phyloP scores from a whole-genome alignment of 148 eudicot species.

The Arctostaphylos glauca region DNA sequence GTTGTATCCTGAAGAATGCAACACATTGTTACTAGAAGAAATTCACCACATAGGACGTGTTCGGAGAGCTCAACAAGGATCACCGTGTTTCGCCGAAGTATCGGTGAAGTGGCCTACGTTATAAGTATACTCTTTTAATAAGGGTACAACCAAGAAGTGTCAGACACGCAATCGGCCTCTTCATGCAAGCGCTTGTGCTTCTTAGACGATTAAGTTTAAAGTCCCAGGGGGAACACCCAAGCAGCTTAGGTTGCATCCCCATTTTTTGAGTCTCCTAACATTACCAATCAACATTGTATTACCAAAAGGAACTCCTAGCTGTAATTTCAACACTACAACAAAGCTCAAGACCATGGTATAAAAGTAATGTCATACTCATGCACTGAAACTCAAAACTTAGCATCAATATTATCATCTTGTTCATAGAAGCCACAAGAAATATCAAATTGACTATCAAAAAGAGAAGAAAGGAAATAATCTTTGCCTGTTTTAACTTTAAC shows the following conservation, averaged over 20 bases:
- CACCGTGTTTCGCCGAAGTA: not conserved
- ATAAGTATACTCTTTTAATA: not conserved
- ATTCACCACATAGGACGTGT: not conserved
- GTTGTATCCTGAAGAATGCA: not conserved
- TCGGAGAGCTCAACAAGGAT: not conserved
- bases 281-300: not conserved
- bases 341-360: not conserved
- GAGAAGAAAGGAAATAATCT: not conserved
- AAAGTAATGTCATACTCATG: not conserved
- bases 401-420: not conserved
- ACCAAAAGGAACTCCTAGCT: too few species aligned
- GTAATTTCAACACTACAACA: not conserved
- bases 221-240: not conserved
- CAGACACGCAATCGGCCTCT: not conserved
- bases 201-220: not conserved
- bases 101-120: not conserved
- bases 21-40: not conserved
- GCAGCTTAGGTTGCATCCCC: not conserved
- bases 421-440: not conserved
- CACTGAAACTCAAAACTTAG: not conserved
- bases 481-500: slow-evolving; percentile 8
- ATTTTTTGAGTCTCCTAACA: not conserved
- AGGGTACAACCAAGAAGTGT: not conserved
- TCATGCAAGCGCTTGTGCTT: not conserved
- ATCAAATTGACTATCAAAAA: not conserved